These are phyloP conservation scores for Tulasnella sp. DNA, from an alignment of 768 basidiomycete genomes.

Conservation along the genomic window DNA sequence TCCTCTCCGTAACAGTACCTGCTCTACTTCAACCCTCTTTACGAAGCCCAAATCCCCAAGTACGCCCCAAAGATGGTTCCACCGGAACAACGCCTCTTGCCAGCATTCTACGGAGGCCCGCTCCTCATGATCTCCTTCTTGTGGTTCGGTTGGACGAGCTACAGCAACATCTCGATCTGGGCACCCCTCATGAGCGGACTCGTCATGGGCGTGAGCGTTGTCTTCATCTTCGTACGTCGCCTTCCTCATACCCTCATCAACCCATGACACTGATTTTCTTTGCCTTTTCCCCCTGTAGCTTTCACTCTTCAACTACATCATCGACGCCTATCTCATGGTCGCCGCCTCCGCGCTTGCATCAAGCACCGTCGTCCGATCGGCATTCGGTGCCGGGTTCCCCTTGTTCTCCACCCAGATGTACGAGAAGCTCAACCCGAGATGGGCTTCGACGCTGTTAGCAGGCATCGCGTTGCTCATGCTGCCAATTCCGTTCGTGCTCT, in stretches of 20 bases:
- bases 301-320: constrained; percentile 25
- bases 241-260: neutral
- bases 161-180: constrained; percentile 18
- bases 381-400: constrained; percentile 17
- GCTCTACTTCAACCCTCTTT: constrained; percentile 26
- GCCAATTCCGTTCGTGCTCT: constrained; percentile 21
- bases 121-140: constrained; percentile 27
- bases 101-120: constrained; percentile 25
- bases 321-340: constrained; percentile 29
- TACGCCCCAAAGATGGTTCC: constrained; percentile 22
- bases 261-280: neutral
- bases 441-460: constrained; percentile 29
- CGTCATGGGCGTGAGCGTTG: constrained; percentile 11
- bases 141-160: constrained; percentile 32
- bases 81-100: constrained; percentile 26
- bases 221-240: constrained; percentile 14
- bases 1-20: constrained; percentile 20
- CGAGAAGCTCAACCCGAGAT: constrained; percentile 26
- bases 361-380: constrained; percentile 21
- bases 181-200: constrained; percentile 16
- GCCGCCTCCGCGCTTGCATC: constrained; percentile 31
- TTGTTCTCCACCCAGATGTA: constrained; percentile 30
- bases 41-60: constrained; percentile 20
- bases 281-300: constrained; percentile 12
- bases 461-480: constrained; percentile 24